These are phyloP conservation scores for Neurospora crassa DNA, from an alignment of 2,329 filamentous ascomycete genomes.

Conservation along the genomic window DNA sequence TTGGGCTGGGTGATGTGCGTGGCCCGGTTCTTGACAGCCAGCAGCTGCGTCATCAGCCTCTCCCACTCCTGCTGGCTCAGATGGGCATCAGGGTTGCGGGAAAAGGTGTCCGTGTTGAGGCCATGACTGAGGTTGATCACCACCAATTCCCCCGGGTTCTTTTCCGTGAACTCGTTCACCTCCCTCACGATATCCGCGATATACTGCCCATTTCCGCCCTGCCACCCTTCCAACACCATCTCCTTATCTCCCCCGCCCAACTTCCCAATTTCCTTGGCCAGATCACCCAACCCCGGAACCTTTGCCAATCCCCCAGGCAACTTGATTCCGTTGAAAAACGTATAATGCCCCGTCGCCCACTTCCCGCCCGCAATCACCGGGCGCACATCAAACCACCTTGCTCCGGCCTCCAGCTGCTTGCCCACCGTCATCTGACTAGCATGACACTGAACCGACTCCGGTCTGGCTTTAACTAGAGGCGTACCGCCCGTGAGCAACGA, in stretches of 20 bases:
- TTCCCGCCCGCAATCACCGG: background rate
- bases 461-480: background rate
- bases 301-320: background rate
- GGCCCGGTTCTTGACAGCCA: background rate
- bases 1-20: background rate
- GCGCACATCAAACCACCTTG: slow-evolving; percentile 1
- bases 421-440: background rate
- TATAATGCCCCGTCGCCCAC: background rate
- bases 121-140: background rate
- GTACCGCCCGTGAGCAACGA: background rate
- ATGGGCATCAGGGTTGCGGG: background rate
- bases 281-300: background rate
- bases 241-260: background rate
- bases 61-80: background rate
- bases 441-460: background rate
- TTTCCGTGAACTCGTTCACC: background rate
- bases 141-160: background rate
- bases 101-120: background rate
- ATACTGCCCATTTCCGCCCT: background rate
- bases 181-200: background rate
- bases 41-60: background rate
- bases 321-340: background rate
- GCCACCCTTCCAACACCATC: background rate
- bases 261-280: background rate
- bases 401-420: background rate